Percentiles rank a stretch among this genome's conserved stretches.
phyloP scores from a whole-genome alignment of 768 basidiomycete species.

The Imleria badia region DNA sequence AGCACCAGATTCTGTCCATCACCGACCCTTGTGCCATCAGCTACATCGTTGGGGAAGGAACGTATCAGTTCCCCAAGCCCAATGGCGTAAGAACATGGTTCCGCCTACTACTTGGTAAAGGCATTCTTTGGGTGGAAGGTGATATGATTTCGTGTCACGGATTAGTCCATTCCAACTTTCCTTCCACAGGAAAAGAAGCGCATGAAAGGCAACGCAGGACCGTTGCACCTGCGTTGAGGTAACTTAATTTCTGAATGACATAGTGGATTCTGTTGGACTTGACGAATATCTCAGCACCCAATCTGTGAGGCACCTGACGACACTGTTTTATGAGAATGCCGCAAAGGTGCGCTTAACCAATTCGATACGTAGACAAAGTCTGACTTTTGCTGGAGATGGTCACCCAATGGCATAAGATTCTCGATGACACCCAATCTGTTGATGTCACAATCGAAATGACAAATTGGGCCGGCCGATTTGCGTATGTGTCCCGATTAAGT shows the following conservation, averaged over 20 bases:
- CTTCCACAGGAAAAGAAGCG: slow-evolving; percentile 46
- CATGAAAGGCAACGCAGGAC: slow-evolving; percentile 55
- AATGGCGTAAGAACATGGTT: slow-evolving; percentile 66
- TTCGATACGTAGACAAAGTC: not conserved
- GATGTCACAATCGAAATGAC: slow-evolving; percentile 54
- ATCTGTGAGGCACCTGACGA: slow-evolving; percentile 50
- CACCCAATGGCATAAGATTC: slow-evolving; percentile 46
- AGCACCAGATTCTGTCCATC: slow-evolving; percentile 61
- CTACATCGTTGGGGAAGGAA: slow-evolving; percentile 54
- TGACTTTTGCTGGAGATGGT: slow-evolving; percentile 35
- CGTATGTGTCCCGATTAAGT: slow-evolving; percentile 40
- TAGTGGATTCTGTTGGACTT: not conserved
- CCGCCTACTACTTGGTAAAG: slow-evolving; percentile 56
- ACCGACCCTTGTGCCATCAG: slow-evolving; percentile 53
- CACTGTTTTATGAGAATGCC: slow-evolving; percentile 57
- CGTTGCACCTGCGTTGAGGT: slow-evolving; percentile 61
- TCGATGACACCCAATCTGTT: slow-evolving; percentile 41
- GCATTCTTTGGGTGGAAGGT: slow-evolving; percentile 70
- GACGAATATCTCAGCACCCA: slow-evolving; percentile 39
- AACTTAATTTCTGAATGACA: slow-evolving; percentile 4
- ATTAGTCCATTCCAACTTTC: not conserved
- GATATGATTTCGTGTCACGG: slow-evolving; percentile 2
- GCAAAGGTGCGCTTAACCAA: slow-evolving; percentile 29
- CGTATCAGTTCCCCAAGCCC: slow-evolving; percentile 62
- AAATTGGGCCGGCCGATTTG: slow-evolving; percentile 59